Evolutionary conservation across 257 asterid genomes (phyloP).

Genomic region (Prunella vulgaris): DNA sequence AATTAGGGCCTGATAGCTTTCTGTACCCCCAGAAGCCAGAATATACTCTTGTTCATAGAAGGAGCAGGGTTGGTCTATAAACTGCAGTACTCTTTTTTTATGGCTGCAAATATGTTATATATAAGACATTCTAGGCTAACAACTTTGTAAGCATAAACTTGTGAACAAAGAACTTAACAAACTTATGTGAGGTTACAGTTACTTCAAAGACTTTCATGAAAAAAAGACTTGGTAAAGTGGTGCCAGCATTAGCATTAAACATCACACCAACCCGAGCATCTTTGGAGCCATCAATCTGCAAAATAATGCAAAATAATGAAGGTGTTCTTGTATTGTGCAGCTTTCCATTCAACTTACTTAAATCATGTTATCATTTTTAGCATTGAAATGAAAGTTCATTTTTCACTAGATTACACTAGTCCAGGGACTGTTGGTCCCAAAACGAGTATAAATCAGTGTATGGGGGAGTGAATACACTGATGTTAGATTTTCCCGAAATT

Average conservation of each 20-base stretch:
- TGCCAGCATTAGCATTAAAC: conserved; percentile 50
- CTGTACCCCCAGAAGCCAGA: conserved; percentile 40
- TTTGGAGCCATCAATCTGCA: conserved; percentile 81
- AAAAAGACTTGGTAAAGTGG: conserved; percentile 47
- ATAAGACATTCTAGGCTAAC: neutral
- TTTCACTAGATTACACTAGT: neutral
- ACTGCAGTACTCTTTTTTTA: conserved; percentile 67
- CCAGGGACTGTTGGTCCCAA: too few species aligned
- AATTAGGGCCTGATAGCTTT: conserved; percentile 45
- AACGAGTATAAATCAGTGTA: too few species aligned
- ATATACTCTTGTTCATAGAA: conserved; percentile 60
- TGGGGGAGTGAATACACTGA: too few species aligned
- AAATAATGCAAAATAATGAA: conserved; percentile 17
- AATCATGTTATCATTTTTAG: conserved; percentile 9
- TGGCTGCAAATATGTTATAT: conserved; percentile 50
- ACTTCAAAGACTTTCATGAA: conserved; percentile 64
- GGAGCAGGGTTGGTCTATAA: conserved; percentile 79
- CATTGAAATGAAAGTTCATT: neutral
- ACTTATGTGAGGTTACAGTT: conserved; percentile 78
- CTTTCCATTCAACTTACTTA: conserved; percentile 8
- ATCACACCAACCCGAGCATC: conserved; percentile 76
- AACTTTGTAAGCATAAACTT: conserved; percentile 7
- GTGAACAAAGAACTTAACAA: conserved; percentile 22
- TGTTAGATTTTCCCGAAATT: too few species aligned
- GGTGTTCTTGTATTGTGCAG: neutral